Base-by-base conservation (phyloP, 495 filamentous ascomycete species). In the Annulohypoxylon nitens region DNA sequence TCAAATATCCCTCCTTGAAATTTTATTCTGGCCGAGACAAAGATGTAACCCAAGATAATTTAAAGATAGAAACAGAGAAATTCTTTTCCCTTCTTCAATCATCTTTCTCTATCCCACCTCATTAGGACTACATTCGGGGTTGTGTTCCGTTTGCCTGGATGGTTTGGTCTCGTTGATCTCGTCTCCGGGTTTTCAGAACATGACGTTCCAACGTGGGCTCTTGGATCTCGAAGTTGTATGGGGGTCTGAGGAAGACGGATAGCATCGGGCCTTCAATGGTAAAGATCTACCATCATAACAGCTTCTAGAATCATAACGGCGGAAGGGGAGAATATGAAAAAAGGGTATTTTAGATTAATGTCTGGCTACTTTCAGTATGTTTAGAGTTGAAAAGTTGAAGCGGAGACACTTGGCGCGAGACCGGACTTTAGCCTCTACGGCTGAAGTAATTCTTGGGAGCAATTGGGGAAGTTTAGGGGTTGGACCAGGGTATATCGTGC, bases 361-460 rank as follows among this genome's bases (percentile, higher is more conserved):
- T 37, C 34, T 68, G 61, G 57, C 62, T 62, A 66, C 61, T 71
- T 64, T 51, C 41, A 55, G 63, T 20, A n/a, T 2, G 18, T 54
- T 18, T 26, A 63, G 37, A 43, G 54, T 43, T 67, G 50, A 54
- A 54, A 54, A 54, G 25, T 33, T 2, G 48, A 67, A 30, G 33
- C 57, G 62, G 69, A 45, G 36, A 37, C 18, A 63, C 72, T 75
- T 65, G 72, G 67, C 67, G 59, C 53, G 51, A 54, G 68, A 45
- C 1, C 30, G 50, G 73, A 71, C 16, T 73, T 75, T 75, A 75
- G 68, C 68, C 73, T 71, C 57, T 20, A 47, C 68, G 73, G 73
- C n/a, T 75, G 73, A 60, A 60, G 37, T 33, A 14, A 26, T 36
- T 68, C 34, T 67, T 45, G 67, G 64, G 59, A 41, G n/a, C 12